A percentile compares a stretch with the other conserved stretches of the same genome.
These are phyloP conservation scores for Salisapilia sapeloensis DNA, from an alignment of 352 stramenopile genomes.

Conservation along the genomic window DNA sequence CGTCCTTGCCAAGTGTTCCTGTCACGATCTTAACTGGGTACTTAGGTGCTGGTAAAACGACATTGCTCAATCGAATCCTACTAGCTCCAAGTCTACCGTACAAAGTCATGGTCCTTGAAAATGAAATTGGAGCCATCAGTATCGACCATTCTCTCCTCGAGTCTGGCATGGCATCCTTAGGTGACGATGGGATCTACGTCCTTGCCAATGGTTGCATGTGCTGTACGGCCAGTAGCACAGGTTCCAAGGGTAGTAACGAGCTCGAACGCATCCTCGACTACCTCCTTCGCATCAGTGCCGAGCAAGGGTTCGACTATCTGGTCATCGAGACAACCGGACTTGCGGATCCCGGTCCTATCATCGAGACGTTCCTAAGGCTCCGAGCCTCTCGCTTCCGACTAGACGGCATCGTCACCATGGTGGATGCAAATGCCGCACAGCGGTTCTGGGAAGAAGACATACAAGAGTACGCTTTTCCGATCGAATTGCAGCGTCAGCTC, in stretches of 20 bases:
- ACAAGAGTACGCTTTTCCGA: constrained; percentile 16
- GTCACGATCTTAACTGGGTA: constrained; percentile 93
- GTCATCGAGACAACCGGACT: constrained; percentile 95
- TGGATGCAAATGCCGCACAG: constrained; percentile 74
- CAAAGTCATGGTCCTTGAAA: constrained; percentile 93
- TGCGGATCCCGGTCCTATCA: constrained; percentile 92
- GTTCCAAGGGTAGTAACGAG: constrained; percentile 77
- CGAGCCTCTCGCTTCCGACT: constrained; percentile 84
- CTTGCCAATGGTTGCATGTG: constrained; percentile 98
- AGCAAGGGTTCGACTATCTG: constrained; percentile 91
- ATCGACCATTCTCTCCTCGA: constrained; percentile 48
- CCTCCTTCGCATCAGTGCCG: constrained; percentile 29
- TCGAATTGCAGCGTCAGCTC: constrained; percentile 44
- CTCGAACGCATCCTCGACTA: constrained; percentile 89
- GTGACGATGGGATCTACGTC: constrained; percentile 85
- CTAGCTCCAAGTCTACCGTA: constrained; percentile 66
- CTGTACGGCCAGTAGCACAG: constrained; percentile 84
- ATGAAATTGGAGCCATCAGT: constrained; percentile 44
- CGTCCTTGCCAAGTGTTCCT: constrained; percentile 18
- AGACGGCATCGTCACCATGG: constrained; percentile 91
- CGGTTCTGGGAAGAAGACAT: constrained; percentile 11
- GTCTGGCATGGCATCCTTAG: constrained; percentile 7
- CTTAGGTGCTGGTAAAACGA: constrained; percentile 92
- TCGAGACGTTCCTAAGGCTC: constrained; percentile 92
- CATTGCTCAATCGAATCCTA: constrained; percentile 92